Percentiles rank a stretch among this genome's conserved stretches.
Conservation (phyloP, 805 yeast genomes). For the Debaryomyces prosopidis region DNA sequence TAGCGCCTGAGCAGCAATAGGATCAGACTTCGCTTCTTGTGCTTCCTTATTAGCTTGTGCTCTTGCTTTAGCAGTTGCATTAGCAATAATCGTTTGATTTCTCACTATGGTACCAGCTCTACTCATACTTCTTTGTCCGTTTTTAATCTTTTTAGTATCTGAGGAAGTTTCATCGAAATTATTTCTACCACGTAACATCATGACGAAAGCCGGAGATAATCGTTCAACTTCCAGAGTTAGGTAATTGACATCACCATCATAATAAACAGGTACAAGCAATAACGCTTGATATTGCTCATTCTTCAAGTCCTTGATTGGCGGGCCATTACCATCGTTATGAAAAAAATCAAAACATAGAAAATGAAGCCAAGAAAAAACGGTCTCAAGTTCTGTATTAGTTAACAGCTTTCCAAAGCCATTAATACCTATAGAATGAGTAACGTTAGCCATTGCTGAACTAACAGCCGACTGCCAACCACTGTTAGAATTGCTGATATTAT, state of each 20-base stretch:
- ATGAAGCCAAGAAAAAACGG: constrained; percentile 69
- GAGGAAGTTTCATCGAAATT: constrained; percentile 31
- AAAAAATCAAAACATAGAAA: constrained; percentile 70
- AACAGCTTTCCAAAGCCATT: constrained; percentile 57
- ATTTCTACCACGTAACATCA: constrained; percentile 49
- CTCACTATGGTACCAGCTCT: constrained; percentile 56
- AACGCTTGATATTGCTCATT: constrained; percentile 64
- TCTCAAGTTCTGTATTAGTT: constrained; percentile 60
- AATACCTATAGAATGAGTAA: constrained; percentile 40
- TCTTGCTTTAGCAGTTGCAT: constrained; percentile 61
- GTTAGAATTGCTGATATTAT: constrained; percentile 5
- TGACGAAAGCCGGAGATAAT: constrained; percentile 54
- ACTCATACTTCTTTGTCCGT: constrained; percentile 17
- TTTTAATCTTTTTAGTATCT: neutral
- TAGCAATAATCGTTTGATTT: constrained; percentile 67
- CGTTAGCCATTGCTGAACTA: constrained; percentile 51
- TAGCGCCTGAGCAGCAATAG: constrained; percentile 38
- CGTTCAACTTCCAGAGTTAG: constrained; percentile 61
- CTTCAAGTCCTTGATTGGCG: constrained; percentile 62
- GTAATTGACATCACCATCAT: constrained; percentile 49
- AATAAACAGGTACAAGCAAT: constrained; percentile 62
- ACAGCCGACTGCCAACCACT: constrained; percentile 46
- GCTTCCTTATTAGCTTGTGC: constrained; percentile 47
- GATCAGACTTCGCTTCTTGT: constrained; percentile 41
- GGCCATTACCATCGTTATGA: constrained; percentile 80